Percentiles rank a stretch among this genome's conserved stretches.
These are phyloP conservation scores for Diaporthe citrichinensis DNA, from an alignment of 2,329 filamentous ascomycete genomes.

Conservation along the genomic window DNA sequence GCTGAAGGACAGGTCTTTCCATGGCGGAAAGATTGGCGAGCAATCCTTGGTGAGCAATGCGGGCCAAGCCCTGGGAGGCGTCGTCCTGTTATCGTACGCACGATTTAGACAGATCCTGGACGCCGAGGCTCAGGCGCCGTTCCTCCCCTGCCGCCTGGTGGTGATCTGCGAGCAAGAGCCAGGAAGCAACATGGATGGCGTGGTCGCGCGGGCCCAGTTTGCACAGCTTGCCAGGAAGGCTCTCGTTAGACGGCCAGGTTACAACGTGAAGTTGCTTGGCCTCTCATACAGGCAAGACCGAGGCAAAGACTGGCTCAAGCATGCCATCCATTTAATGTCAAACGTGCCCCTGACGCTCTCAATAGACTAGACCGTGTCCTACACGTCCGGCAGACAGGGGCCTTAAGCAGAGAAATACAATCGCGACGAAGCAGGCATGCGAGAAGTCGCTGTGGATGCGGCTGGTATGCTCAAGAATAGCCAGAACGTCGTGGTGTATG, in stretches of 20 bases:
- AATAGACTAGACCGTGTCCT: not conserved
- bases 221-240: not conserved
- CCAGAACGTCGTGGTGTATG: not conserved
- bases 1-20: not conserved
- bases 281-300: not conserved
- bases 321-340: not conserved
- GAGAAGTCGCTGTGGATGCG: not conserved
- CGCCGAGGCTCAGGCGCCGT: not conserved
- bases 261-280: not conserved
- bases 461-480: not conserved
- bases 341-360: not conserved
- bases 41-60: not conserved
- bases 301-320: not conserved
- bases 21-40: not conserved
- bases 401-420: not conserved
- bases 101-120: not conserved
- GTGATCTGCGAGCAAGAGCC: not conserved
- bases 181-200: not conserved
- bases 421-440: not conserved
- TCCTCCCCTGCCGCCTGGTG: not conserved
- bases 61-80: not conserved
- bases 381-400: accelerated
- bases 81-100: not conserved
- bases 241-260: not conserved
- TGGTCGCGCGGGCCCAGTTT: not conserved